Evolutionary conservation across 345 rosid genomes (phyloP), one percentile per base, ranked within the genome.

Genomic region (Ceriops decandra): DNA sequence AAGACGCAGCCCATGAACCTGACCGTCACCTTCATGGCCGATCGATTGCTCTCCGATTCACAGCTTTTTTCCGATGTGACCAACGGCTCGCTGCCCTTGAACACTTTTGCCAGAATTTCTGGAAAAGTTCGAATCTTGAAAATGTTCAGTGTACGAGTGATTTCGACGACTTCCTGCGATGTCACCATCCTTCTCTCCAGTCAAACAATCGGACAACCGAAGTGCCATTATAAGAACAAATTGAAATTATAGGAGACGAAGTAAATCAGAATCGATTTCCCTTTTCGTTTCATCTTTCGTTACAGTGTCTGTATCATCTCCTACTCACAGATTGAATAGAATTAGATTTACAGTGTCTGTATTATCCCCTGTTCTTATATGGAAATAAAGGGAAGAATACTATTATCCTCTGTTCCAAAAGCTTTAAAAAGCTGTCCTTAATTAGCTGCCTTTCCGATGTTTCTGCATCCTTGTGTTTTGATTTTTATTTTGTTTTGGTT

Each of bases 11-110:
- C 64, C 10, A 71, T 91, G 87, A 90, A 88, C 68, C 0, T 95
- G n/a, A 84, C 87, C 0, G 74, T 88, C 8, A 88, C 83, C 5
- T 3, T 95, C 9, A 42, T 88, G 86, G 99, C 89, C 60, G 86
- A 90, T 80, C 85, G 90, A 1, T 35, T 91, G 42, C 42, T 90
- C 6, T 68, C 85, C 0, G 68, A 84, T 51, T 57, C 90, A 1
- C 66, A 79, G 65, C 64, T 83, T 1, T 30, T 64, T 0, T 8
- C 71, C 1, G 99, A 95, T 49, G 81, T 71, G 16, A 7, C 11
- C 53, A 38, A 75, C 2, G 87, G 82, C 5, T 60, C 22, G n/a
- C 35, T 95, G 64, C 95, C 87, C 0, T 31, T 95, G 0, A 83
- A 67, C 28, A 46, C 86, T 0, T 57, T 69, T 20, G 59, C 85